phyloP scores from a whole-genome alignment of 2,329 filamentous ascomycete species.

The Colletotrichum caudatum region DNA sequence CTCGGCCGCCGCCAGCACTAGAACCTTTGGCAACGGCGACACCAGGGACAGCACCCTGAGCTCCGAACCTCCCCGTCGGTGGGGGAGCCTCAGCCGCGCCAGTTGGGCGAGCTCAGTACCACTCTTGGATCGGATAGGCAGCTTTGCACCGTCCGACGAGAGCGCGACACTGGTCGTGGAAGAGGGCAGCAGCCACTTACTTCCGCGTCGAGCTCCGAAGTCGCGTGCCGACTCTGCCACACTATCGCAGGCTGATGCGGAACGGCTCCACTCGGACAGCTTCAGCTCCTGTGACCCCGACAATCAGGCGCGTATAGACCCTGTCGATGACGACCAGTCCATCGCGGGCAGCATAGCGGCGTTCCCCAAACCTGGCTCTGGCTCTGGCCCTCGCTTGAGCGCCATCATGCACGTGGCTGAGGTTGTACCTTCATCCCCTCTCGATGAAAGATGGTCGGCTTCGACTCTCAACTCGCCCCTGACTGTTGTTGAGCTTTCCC shows the following conservation, averaged over 20 bases:
- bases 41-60: conserved; percentile 34
- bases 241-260: conserved; percentile 35
- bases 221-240: conserved; percentile 40
- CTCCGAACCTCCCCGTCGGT: conserved; percentile 38
- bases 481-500: conserved; percentile 24
- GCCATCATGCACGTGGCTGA: conserved; percentile 56
- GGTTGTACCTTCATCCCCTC: conserved; percentile 45
- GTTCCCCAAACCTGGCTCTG: conserved; percentile 23
- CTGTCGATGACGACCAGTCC: conserved; percentile 19
- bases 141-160: conserved; percentile 39
- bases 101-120: conserved; percentile 43
- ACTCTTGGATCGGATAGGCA: conserved; percentile 41
- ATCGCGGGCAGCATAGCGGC: conserved; percentile 30
- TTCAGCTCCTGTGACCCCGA: conserved; percentile 16
- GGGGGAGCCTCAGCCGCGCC: conserved; percentile 37
- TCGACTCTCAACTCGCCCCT: conserved; percentile 36
- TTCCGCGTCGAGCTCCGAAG: not conserved
- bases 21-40: conserved; percentile 10
- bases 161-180: conserved; percentile 5
- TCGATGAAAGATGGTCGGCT: conserved; percentile 40
- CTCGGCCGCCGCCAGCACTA: not conserved
- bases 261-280: conserved; percentile 31
- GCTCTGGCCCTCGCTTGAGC: conserved; percentile 47
- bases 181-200: not conserved
- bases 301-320: not conserved